Evolutionary conservation across 176 grass and related monocot species (phyloP).

Genomic region (Rhynchospora pubera): DNA sequence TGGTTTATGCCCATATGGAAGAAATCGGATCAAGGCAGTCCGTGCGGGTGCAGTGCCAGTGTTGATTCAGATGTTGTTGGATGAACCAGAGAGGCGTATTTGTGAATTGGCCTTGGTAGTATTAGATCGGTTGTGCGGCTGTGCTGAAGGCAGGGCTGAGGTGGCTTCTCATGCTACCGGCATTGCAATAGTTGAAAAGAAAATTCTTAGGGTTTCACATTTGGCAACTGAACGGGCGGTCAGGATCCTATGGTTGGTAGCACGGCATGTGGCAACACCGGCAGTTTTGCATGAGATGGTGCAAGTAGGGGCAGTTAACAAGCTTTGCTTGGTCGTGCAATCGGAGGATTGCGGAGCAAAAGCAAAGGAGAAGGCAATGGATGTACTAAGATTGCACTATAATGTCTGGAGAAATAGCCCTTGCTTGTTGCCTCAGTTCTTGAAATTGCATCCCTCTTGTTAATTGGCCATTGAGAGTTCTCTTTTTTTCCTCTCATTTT

Average conservation of each 20-base stretch:
- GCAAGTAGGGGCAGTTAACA: slow-evolving; percentile 46
- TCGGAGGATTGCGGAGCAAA: slow-evolving; percentile 42
- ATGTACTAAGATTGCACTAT: slow-evolving; percentile 72
- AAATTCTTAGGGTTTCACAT: slow-evolving; percentile 54
- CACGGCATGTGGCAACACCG: slow-evolving; percentile 41
- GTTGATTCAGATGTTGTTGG: slow-evolving; percentile 57
- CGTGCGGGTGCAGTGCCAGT: slow-evolving; percentile 40
- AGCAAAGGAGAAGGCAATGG: slow-evolving; percentile 67
- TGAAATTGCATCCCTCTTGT: slow-evolving; percentile 55
- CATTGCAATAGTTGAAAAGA: slow-evolving; percentile 56
- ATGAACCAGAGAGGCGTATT: slow-evolving; percentile 45
- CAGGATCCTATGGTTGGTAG: slow-evolving; percentile 52
- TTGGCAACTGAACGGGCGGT: slow-evolving; percentile 64
- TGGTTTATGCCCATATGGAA: slow-evolving; percentile 38
- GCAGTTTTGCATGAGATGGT: slow-evolving; percentile 83
- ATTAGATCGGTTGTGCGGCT: slow-evolving; percentile 65
- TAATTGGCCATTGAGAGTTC: background rate
- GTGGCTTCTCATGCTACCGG: slow-evolving; percentile 58
- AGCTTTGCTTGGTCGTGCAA: slow-evolving; percentile 52
- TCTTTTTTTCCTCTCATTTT: slow-evolving; percentile 19
- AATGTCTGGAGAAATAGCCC: slow-evolving; percentile 61
- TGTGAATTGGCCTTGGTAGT: slow-evolving; percentile 56
- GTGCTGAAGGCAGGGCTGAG: slow-evolving; percentile 82
- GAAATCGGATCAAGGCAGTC: slow-evolving; percentile 63
- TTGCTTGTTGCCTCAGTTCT: slow-evolving; percentile 45